Evolutionary conservation across 108 stramenopile species (phyloP).

Genomic region (Fragilariopsis cylindrus): DNA sequence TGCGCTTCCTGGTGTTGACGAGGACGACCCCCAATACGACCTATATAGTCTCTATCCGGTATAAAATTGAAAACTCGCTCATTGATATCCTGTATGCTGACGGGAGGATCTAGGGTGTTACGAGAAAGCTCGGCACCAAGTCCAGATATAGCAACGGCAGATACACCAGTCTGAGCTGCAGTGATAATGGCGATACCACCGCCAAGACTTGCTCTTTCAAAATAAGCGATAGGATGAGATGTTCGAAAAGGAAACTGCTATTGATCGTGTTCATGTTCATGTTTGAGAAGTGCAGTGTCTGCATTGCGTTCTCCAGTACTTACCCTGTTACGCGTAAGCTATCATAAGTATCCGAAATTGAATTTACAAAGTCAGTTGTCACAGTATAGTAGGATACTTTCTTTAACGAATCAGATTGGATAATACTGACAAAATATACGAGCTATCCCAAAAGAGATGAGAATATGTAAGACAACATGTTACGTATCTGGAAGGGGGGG

Average conservation of each 20-base stretch:
- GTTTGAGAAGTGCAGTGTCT: background rate
- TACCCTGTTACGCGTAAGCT: constrained; percentile 17
- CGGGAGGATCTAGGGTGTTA: constrained; percentile 57
- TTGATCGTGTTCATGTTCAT: background rate
- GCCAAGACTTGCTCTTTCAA: constrained; percentile 23
- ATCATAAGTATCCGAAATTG: background rate
- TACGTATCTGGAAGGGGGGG: background rate
- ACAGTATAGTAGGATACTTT: constrained; percentile 49
- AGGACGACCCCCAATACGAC: constrained; percentile 66
- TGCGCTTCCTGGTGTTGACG: constrained; percentile 61
- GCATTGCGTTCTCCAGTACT: background rate
- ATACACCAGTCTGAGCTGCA: constrained; percentile 70
- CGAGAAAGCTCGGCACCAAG: constrained; percentile 67
- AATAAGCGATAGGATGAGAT: background rate
- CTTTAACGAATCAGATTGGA: constrained; percentile 15
- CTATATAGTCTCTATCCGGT: constrained; percentile 75
- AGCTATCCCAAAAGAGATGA: background rate
- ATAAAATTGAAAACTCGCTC: constrained; percentile 76
- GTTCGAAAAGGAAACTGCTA: background rate
- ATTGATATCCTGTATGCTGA: constrained; percentile 54
- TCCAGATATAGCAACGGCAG: constrained; percentile 72
- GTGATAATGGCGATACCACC: constrained; percentile 84
- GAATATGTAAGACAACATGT: background rate
- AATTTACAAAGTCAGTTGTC: constrained; percentile 40
- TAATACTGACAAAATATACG: constrained; percentile 9